Percentiles rank a stretch among this genome's conserved stretches.
Conservation (phyloP, 2,329 filamentous ascomycete genomes). For the Colletotrichum musae region DNA sequence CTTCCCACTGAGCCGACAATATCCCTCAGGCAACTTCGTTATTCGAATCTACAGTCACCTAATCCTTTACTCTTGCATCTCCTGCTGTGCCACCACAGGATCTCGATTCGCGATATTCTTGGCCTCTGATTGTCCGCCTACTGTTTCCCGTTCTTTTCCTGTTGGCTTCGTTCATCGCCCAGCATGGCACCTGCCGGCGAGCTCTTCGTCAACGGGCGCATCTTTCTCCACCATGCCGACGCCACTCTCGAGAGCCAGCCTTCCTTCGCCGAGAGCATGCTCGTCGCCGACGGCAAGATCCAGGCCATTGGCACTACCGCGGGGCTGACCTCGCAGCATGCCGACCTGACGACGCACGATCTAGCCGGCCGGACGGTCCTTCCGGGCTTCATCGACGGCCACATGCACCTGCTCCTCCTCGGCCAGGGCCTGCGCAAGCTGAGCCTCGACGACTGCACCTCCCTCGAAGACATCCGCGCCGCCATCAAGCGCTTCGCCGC, state of each 20-base stretch:
- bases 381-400: constrained; percentile 71
- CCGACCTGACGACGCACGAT: constrained; percentile 38
- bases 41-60: not conserved
- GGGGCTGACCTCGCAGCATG: constrained; percentile 14
- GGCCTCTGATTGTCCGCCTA: not conserved
- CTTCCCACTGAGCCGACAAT: constrained; percentile 6
- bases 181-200: constrained; percentile 7
- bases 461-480: constrained; percentile 63
- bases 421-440: constrained; percentile 69
- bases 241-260: constrained; percentile 36
- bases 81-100: not conserved
- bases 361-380: constrained; percentile 57
- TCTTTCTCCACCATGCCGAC: constrained; percentile 38
- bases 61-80: not conserved
- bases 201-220: constrained; percentile 42
- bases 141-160: not conserved
- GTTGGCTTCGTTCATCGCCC: not conserved
- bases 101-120: not conserved
- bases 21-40: constrained; percentile 21
- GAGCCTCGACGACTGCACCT: constrained; percentile 62
- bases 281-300: constrained; percentile 41
- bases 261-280: constrained; percentile 42
- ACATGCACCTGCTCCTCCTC: constrained; percentile 69
- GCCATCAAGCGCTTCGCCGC: constrained; percentile 62
- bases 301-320: constrained; percentile 30